Base-by-base conservation (phyloP, 768 basidiomycete species). In the Clitopilus passeckerianus region DNA sequence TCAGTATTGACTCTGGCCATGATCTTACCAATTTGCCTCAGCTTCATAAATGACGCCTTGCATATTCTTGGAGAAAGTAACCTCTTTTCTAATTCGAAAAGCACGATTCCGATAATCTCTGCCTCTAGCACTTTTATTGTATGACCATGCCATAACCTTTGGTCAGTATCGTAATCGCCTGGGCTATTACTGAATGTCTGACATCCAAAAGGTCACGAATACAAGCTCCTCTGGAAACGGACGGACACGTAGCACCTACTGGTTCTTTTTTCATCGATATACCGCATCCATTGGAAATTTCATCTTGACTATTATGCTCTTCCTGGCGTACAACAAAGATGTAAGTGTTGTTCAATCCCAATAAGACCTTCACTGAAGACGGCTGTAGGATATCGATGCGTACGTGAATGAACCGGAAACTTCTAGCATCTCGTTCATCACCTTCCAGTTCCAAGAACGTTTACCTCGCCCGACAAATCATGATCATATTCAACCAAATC, bases 261-360 rank as follows among this genome's bases (percentile, higher is more conserved):
- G 77, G 64, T 84, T 84, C 67, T 76, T 80, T 54, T 54, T 80
- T 34, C 81, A 82, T 61, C 78, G 83, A 6, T 85, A 85, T 57
- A 60, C 79, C 24, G 72, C 78, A 1, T 71, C 80, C 54, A 65
- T 79, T 52, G 77, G 74, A 24, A 75, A 74, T 53, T 63, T 76
- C 15, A 63, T 60, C 7, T 69, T 73, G 18, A 63, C 66, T 2
- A 59, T 71, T 15, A 61, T 75, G 34, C 69, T 63, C 1, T 74
- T 74, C 60, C 61, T 66, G 37, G 65, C 70, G n/a, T 52, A 74
- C 30, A 54, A 64, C 9, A 7, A 60, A 5, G 54, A 65, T 20
- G 72, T 73, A 46, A 18, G 72, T 62, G 7, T n/a, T 24, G 22
- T 33, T 57, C 24, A 35, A 60, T 43, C 52, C 50, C 22, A 23